Conservation (phyloP, 805 yeast genomes). For the Peterozyma toletana region DNA sequence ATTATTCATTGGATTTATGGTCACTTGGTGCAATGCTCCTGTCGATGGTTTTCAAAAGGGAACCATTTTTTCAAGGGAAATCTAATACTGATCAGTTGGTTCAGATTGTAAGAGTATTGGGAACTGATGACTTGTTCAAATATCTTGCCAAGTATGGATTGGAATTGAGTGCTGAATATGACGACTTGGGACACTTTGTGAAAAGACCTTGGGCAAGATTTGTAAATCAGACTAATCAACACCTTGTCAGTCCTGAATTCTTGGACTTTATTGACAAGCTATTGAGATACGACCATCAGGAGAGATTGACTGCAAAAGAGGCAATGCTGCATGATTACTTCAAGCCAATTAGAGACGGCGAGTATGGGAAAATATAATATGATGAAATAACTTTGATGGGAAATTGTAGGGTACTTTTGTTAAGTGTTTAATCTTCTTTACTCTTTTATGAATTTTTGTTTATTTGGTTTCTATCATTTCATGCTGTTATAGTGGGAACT, state of each 20-base stretch:
- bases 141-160: conserved; percentile 68
- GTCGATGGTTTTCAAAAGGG: conserved; percentile 79
- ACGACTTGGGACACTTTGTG: conserved; percentile 61
- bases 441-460: neutral
- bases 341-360: conserved; percentile 75
- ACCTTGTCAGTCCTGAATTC: conserved; percentile 44
- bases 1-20: conserved; percentile 87
- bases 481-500: too few relatives aligned
- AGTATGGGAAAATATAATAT: conserved; percentile 83
- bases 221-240: conserved; percentile 45
- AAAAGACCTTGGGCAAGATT: conserved; percentile 65
- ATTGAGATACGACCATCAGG: conserved; percentile 79
- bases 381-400: conserved; percentile 19
- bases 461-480: neutral
- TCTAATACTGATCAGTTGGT: conserved; percentile 89
- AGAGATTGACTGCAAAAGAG: conserved; percentile 80
- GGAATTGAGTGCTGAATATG: conserved; percentile 69
- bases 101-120: conserved; percentile 81
- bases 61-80: conserved; percentile 89
- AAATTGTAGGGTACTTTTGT: conserved; percentile 11
- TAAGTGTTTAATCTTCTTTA: conserved; percentile 6
- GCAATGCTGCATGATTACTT: conserved; percentile 76
- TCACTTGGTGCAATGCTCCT: conserved; percentile 90
- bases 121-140: conserved; percentile 65
- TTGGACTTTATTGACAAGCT: conserved; percentile 68